Evolutionary conservation across 2,329 filamentous ascomycete species (phyloP).

Genomic region (Ophiostoma angusticollis): DNA sequence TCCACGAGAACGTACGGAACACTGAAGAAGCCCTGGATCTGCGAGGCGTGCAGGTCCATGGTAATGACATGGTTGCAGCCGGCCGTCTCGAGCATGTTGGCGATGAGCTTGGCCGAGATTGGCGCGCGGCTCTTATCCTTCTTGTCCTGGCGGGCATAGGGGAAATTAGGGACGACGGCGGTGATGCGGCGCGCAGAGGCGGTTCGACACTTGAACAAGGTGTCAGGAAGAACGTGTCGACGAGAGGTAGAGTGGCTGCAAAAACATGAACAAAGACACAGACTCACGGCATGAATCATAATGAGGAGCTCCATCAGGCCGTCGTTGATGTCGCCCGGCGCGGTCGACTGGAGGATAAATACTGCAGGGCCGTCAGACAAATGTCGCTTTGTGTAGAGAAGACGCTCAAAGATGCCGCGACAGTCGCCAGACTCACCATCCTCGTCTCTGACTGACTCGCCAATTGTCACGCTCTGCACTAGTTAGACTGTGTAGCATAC

Average conservation of each 20-base stretch:
- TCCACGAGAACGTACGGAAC: conserved; percentile 27
- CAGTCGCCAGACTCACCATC: conserved; percentile 42
- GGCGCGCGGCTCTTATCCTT: conserved; percentile 61
- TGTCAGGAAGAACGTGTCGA: not conserved
- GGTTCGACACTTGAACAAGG: conserved; percentile 14
- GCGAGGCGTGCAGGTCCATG: conserved; percentile 57
- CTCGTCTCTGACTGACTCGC: conserved; percentile 91
- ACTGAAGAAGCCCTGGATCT: conserved; percentile 69
- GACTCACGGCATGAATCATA: conserved; percentile 68
- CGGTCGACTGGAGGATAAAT: conserved; percentile 92
- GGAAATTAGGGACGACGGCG: conserved; percentile 60
- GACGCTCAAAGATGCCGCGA: not conserved
- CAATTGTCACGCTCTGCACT: conserved; percentile 68
- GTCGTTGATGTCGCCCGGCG: conserved; percentile 93
- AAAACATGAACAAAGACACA: not conserved
- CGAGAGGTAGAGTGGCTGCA: not conserved
- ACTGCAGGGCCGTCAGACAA: conserved; percentile 23
- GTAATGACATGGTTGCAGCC: conserved; percentile 63
- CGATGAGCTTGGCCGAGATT: conserved; percentile 89
- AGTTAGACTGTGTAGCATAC: not conserved
- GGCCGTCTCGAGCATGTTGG: conserved; percentile 93
- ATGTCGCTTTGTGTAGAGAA: too few relatives aligned
- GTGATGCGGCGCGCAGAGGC: conserved; percentile 17
- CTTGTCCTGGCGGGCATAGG: conserved; percentile 93
- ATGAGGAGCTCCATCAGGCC: conserved; percentile 96